A percentile compares a stretch with the other conserved stretches of the same genome.
phyloP scores from a whole-genome alignment of 2,329 filamentous ascomycete species.

The Colletotrichum tofieldiae region DNA sequence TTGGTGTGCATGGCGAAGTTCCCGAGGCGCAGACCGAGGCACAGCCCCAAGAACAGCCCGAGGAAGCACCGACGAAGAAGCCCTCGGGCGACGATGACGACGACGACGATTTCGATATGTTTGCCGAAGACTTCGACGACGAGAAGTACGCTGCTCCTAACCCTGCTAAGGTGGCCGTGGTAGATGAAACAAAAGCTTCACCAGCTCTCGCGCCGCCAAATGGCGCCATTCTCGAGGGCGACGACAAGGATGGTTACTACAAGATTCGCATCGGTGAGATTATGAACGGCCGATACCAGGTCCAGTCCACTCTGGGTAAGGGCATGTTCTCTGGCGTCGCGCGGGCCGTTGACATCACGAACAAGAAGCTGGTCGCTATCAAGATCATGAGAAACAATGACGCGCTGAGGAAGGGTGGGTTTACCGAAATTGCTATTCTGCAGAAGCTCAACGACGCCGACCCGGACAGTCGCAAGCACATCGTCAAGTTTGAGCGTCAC shows the following conservation, averaged over 20 bases:
- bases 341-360: constrained; percentile 84
- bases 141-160: constrained; percentile 74
- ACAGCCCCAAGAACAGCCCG: constrained; percentile 51
- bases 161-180: constrained; percentile 54
- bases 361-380: constrained; percentile 87
- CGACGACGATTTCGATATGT: constrained; percentile 88
- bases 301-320: constrained; percentile 89
- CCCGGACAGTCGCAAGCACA: constrained; percentile 89
- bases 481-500: constrained; percentile 87
- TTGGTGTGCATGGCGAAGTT: constrained; percentile 64
- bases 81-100: constrained; percentile 67
- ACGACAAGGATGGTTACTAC: constrained; percentile 96
- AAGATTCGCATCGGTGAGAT: constrained; percentile 94
- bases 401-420: constrained; percentile 89
- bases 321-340: constrained; percentile 99
- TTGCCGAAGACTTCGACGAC: constrained; percentile 84
- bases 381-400: constrained; percentile 99
- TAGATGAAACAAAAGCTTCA: constrained; percentile 65
- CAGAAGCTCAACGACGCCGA: constrained; percentile 90
- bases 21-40: constrained; percentile 46
- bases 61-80: constrained; percentile 55
- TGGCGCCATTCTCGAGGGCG: constrained; percentile 89
- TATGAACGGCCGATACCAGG: constrained; percentile 89
- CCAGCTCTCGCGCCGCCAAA: constrained; percentile 64
- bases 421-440: constrained; percentile 94